Evolutionary conservation across 2,329 filamentous ascomycete genomes (phyloP), one percentile per base, ranked within the genome.

Genomic region (Alternaria novae-zelandiae): DNA sequence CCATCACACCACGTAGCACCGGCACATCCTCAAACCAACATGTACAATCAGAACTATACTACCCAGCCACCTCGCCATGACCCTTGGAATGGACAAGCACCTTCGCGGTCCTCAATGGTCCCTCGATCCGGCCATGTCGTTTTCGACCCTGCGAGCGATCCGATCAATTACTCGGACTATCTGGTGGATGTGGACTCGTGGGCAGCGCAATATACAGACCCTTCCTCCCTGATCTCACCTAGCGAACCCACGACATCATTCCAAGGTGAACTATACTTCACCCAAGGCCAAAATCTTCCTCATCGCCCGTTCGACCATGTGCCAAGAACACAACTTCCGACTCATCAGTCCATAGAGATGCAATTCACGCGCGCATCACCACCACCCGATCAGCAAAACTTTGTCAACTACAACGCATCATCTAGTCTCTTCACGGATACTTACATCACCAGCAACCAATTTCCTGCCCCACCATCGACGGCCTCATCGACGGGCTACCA

Each of bases 51-150:
- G 11, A 69, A 65, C 17, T 78, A 74, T 44, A 70, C 72, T 4
- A 65, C 54, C 25, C 75, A 78, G 25, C 64, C 69, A 32, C 57
- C 69, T 30, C 71, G 67, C 21, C 73, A 77, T 28, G 75, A 74
- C 43, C 74, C 76, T 44, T 80, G 78, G 78, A 78, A 63, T 50
- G 68, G 72, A 36, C 69, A 77, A 65, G 69, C 68, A 10, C 76
- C 74, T 46, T 68, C 66, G 17, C 70, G 73, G 32, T 77, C 73
- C 46, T 66, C 69, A 4, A 71, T 70, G 61, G 56, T 70, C 11
- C 74, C 76, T n/a, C 70, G 66, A 36, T 68, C 74, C n/a, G 73
- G 72, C 20, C 64, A 70, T 50, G 68, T 69, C 17, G 61, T 77
- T 36, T 78, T 78, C 57, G 78, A 78, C 43, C 70, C 77, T 10